phyloP scores from a whole-genome alignment of 805 yeast species.

The Ogataea paradorogensis region DNA sequence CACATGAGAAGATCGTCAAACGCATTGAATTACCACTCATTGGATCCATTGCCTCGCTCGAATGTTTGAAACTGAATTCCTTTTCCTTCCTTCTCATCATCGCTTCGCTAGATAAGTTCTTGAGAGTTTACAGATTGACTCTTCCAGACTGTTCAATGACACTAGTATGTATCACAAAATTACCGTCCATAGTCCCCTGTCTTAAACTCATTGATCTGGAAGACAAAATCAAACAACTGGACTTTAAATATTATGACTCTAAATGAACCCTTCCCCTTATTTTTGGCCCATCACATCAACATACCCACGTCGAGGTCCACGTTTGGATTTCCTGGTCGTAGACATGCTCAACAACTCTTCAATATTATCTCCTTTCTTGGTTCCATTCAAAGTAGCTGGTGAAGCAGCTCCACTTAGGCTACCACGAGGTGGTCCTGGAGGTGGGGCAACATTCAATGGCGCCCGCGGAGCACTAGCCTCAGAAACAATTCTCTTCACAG shows the following conservation, averaged over 20 bases:
- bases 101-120: constrained; percentile 24
- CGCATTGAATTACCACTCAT: constrained; percentile 22
- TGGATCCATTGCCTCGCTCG: constrained; percentile 26
- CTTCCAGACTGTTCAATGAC: constrained; percentile 8
- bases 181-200: constrained; percentile 23
- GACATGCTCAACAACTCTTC: constrained; percentile 31
- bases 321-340: constrained; percentile 43
- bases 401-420: not conserved
- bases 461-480: constrained; percentile 3
- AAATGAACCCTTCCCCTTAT: constrained; percentile 2
- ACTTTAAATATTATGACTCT: constrained; percentile 17
- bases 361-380: constrained; percentile 25
- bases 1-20: constrained; percentile 18
- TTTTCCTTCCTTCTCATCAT: constrained; percentile 16
- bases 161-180: constrained; percentile 10
- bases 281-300: constrained; percentile 58
- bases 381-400: constrained; percentile 1
- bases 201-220: constrained; percentile 13
- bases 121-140: constrained; percentile 20
- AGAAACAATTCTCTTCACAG: constrained; percentile 28
- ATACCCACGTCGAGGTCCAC: constrained; percentile 57
- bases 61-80: constrained; percentile 8
- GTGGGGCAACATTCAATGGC: constrained; percentile 8
- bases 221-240: constrained; percentile 5
- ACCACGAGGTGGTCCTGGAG: constrained; percentile 4